A percentile compares a stretch with the other conserved stretches of the same genome.
phyloP scores from a whole-genome alignment of 345 rosid genomes.

The Corymbia maculata region DNA sequence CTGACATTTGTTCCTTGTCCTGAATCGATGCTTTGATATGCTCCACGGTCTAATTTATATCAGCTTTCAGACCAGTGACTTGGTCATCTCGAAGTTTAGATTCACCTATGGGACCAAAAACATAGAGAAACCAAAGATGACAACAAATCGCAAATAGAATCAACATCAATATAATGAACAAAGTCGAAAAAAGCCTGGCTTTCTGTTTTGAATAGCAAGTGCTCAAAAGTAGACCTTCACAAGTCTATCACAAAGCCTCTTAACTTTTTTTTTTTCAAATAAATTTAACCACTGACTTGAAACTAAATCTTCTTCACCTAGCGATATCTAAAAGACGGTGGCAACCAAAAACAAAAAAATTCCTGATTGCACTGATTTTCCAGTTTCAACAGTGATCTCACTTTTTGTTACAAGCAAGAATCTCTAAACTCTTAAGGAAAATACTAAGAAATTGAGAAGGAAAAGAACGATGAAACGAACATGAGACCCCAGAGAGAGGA shows the following conservation, averaged over 20 bases:
- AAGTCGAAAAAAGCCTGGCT: neutral
- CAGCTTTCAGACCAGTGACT: slow-evolving; percentile 8
- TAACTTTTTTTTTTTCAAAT: neutral
- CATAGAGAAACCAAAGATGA: neutral
- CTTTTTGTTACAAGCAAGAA: neutral
- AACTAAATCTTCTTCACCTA: neutral
- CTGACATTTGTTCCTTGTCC: slow-evolving; percentile 14
- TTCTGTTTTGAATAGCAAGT: neutral
- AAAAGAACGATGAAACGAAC: neutral
- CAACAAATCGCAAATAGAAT: neutral
- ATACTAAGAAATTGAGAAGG: too few species aligned
- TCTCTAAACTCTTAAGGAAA: neutral
- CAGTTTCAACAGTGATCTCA: neutral
- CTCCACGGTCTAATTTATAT: slow-evolving; percentile 6
- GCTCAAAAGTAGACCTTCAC: neutral
- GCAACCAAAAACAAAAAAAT: neutral
- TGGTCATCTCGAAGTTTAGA: slow-evolving; percentile 12
- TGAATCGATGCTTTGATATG: slow-evolving; percentile 7
- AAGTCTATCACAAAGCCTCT: neutral
- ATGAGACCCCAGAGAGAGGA: neutral
- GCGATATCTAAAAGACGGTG: neutral
- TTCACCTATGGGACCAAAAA: slow-evolving; percentile 1
- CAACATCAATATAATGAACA: neutral
- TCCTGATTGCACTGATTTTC: neutral
- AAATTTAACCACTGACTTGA: neutral